A percentile compares a stretch with the other conserved stretches of the same genome.
Conservation (phyloP, 306 rosid species). For the Rubus idaeus region DNA sequence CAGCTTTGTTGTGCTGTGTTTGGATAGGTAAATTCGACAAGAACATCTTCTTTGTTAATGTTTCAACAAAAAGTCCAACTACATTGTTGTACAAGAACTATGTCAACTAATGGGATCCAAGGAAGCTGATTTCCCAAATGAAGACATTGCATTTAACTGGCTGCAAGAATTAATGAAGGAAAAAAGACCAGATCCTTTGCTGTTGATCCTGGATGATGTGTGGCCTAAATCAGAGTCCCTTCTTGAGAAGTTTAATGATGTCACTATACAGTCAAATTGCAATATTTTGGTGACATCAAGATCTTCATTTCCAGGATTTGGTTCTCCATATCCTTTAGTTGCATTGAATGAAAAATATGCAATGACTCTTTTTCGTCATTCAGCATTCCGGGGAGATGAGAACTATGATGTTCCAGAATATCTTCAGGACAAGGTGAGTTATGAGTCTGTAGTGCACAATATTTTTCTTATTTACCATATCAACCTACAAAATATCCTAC, state of each 20-base stretch:
- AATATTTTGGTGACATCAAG: constrained; percentile 68
- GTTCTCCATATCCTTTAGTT: constrained; percentile 27
- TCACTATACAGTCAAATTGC: constrained; percentile 23
- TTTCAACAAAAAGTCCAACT: constrained; percentile 37
- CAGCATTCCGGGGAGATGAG: constrained; percentile 32
- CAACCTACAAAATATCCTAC: neutral
- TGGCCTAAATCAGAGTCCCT: constrained; percentile 40
- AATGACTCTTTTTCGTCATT: constrained; percentile 36
- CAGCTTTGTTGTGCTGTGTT: neutral
- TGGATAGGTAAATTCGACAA: constrained; percentile 42
- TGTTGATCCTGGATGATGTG: constrained; percentile 64
- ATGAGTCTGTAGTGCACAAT: constrained; percentile 6
- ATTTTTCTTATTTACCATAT: neutral
- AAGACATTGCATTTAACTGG: constrained; percentile 26
- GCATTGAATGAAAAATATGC: constrained; percentile 45
- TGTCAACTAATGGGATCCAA: constrained; percentile 20
- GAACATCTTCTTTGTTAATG: constrained; percentile 45
- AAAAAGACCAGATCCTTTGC: constrained; percentile 22
- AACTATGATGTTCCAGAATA: neutral
- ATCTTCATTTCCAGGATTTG: constrained; percentile 35
- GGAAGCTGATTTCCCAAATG: constrained; percentile 35
- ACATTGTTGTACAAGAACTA: constrained; percentile 35
- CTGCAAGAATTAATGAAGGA: constrained; percentile 36
- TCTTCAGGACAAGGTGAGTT: neutral
- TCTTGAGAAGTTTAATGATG: constrained; percentile 40